Evolutionary conservation across 805 yeast species (phyloP).

Genomic region (Monosporozyma servazzii): DNA sequence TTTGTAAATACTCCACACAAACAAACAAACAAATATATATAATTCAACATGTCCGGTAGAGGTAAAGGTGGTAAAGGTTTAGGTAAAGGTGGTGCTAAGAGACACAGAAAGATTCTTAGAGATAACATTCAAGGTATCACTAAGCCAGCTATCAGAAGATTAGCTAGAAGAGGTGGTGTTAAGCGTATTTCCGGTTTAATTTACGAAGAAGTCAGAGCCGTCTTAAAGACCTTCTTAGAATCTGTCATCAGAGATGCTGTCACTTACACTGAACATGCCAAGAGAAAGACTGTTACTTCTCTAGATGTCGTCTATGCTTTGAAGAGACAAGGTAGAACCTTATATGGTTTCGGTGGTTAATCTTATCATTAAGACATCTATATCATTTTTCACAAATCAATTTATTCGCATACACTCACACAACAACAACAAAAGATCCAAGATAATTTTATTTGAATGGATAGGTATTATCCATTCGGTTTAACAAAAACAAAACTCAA

Average conservation of each 20-base stretch:
- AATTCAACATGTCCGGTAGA: constrained; percentile 79
- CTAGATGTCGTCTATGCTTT: constrained; percentile 97
- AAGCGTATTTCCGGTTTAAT: constrained; percentile 98
- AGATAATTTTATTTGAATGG: neutral
- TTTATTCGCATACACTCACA: neutral
- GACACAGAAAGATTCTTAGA: constrained; percentile 99
- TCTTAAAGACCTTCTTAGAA: constrained; percentile 90
- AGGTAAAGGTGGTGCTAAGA: constrained; percentile 99
- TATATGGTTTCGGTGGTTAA: constrained; percentile 99
- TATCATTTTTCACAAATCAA: neutral
- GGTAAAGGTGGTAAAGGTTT: constrained; percentile 99
- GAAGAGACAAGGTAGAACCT: constrained; percentile 99
- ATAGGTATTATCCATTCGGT: neutral
- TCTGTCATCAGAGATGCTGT: constrained; percentile 98
- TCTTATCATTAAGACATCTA: neutral
- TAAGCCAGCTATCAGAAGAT: constrained; percentile 99
- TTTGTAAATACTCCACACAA: constrained; percentile 4
- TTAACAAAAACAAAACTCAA: neutral
- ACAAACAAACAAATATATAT: constrained; percentile 8
- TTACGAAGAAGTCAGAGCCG: constrained; percentile 98
- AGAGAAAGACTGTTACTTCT: constrained; percentile 99
- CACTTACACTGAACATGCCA: constrained; percentile 99
- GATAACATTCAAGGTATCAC: constrained; percentile 99
- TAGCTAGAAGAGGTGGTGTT: constrained; percentile 99
- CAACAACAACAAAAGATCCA: neutral